Conservation (phyloP, 208 protist genomes). For the Acanthamoeba castellanii region DNA sequence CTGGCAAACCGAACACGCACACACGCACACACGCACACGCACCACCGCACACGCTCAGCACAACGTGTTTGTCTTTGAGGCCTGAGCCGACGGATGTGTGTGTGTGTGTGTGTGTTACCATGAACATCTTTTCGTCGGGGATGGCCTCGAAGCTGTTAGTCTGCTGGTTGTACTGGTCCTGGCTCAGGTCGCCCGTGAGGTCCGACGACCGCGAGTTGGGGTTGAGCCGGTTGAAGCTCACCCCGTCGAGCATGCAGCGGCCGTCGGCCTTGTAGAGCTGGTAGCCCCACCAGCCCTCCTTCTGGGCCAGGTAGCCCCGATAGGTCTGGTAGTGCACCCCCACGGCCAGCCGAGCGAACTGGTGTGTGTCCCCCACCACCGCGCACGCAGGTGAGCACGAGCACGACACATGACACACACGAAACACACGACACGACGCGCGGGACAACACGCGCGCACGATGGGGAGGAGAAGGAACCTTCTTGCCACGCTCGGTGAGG, state of each 20-base stretch:
- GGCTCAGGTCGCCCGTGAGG: not conserved
- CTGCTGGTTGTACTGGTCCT: constrained; percentile 37
- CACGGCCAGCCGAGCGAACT: not conserved
- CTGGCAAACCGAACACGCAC: not conserved
- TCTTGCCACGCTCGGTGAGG: not conserved
- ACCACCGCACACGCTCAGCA: no score
- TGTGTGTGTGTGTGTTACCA: not conserved
- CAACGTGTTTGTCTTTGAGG: no score
- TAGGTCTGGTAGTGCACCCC: constrained; percentile 20
- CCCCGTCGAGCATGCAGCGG: constrained; percentile 12
- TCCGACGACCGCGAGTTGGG: not conserved
- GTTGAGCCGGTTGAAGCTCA: constrained; percentile 62
- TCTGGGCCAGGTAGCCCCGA: not conserved
- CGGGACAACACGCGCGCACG: not conserved
- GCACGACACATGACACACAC: not conserved
- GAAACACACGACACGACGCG: not conserved
- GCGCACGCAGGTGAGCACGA: no score
- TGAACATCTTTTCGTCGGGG: not conserved
- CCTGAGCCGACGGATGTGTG: no score
- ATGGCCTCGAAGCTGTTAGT: constrained; percentile 28
- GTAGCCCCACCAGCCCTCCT: not conserved
- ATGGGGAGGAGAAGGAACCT: not conserved
- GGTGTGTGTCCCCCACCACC: not conserved
- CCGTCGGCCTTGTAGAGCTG: constrained; percentile 43
- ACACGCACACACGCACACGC: no score